These are phyloP conservation scores for Cryptococcus wingfieldii DNA, from an alignment of 1,284 basidiomycete species.

Conservation along the genomic window DNA sequence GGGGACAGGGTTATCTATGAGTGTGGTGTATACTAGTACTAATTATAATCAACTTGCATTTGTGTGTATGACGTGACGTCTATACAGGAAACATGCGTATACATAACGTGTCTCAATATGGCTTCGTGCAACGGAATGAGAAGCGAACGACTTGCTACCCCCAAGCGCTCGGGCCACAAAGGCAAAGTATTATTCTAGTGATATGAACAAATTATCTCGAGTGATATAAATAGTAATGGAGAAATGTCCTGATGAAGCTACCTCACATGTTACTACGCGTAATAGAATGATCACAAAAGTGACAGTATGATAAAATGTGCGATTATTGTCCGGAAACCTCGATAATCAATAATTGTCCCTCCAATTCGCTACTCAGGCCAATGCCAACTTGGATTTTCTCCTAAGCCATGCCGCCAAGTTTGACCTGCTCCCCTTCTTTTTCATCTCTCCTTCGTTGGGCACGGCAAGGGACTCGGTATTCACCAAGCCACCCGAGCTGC, in stretches of 20 bases:
- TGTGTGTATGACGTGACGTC: neutral
- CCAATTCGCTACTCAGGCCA: neutral
- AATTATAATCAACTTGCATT: neutral
- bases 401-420: neutral
- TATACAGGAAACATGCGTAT: neutral
- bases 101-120: neutral
- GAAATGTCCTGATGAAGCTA: neutral
- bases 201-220: neutral
- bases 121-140: neutral
- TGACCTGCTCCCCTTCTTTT: constrained; percentile 4
- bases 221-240: neutral
- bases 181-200: neutral
- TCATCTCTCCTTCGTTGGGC: neutral
- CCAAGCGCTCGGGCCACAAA: neutral
- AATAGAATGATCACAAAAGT: no score
- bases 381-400: neutral
- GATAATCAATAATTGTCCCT: neutral
- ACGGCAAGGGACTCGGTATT: neutral
- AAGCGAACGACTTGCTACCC: neutral
- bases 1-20: neutral
- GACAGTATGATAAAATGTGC: neutral
- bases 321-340: neutral
- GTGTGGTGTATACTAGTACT: neutral
- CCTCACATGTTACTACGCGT: no score
- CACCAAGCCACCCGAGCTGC: neutral